Base-by-base conservation (phyloP, 805 yeast species). In the Candida chilensis region DNA sequence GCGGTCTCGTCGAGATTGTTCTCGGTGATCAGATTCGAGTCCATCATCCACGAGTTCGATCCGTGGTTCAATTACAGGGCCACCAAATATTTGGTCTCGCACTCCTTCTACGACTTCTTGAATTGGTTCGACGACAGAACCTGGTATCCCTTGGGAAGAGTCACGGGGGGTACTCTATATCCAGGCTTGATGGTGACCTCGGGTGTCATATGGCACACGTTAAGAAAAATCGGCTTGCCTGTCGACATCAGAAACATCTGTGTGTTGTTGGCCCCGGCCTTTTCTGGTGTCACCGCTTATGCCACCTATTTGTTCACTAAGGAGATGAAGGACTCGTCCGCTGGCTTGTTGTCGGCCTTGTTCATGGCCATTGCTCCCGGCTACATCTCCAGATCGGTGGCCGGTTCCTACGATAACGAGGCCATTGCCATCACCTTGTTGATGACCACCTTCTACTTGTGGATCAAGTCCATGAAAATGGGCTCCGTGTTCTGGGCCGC, bases 71-170 rank as follows among this genome's bases (percentile, higher is more conserved):
- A 92, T 57, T 92, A 74, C 64, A 67, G 98, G 40, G 98, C 98
- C 27, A 84, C 98, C n/a, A 82, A 83, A 54, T 86, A 85, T 54
- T 69, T 92, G 41, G 94, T 86, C 18, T 64, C 73, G 27, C 76
- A 86, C 48, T 79, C 92, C 5, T 90, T 75, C 55, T 81, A 87
- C 64, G 88, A 87, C 41, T 94, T 92, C 49, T 68, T 94, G 48
- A 92, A 92, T 55, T 92, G 98, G 98, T 92, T 92, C 48, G 98
- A 92, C 54, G 96, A 90, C 54, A 75, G 95, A 51, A 90, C 98
- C 13, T 92, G 99, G 99, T 92, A 92, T 55, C 99, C 99, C 13
- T 67, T 92, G 42, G 99, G 99, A 14, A 74, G 99, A 61, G 98
- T 92, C 48, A 92, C 98, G 9, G 99, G 99, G 44, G 98, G 99